Conservation (phyloP, 225 moss, liverwort and hornwort species). For the Physcomitrellopsis africana region DNA sequence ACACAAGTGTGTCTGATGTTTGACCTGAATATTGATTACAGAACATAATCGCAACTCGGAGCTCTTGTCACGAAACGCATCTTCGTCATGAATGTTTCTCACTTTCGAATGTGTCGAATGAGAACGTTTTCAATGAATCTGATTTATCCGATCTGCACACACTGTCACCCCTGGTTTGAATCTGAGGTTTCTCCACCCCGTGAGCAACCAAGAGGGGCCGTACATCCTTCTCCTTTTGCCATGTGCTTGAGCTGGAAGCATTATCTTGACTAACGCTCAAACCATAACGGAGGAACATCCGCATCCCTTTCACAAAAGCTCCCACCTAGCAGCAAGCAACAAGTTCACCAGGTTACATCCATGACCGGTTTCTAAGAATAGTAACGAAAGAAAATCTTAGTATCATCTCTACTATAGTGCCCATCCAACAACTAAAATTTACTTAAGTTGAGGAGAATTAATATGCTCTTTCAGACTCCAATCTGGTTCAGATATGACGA, state of each 20-base stretch:
- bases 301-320: slow-evolving; percentile 50
- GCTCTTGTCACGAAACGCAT: slow-evolving; percentile 66
- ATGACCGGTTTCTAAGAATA: neutral
- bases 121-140: slow-evolving; percentile 19
- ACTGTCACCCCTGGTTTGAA: neutral
- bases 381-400: neutral
- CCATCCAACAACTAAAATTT: neutral
- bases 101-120: slow-evolving; percentile 39
- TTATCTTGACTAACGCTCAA: slow-evolving; percentile 34
- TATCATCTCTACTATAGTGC: too few relatives aligned
- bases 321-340: slow-evolving; percentile 45
- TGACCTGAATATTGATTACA: slow-evolving; percentile 61
- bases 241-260: slow-evolving; percentile 27
- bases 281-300: slow-evolving; percentile 67
- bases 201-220: slow-evolving; percentile 50
- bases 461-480: slow-evolving; percentile 54
- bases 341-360: neutral
- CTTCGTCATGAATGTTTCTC: slow-evolving; percentile 39
- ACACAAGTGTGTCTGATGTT: neutral
- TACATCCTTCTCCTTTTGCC: slow-evolving; percentile 41
- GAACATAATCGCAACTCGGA: slow-evolving; percentile 68
- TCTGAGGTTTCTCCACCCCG: slow-evolving; percentile 31
- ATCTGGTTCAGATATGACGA: slow-evolving; percentile 57
- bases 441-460: slow-evolving; percentile 2
- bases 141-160: neutral